Conservation (phyloP, 371 early-diverging fungal genomes). For the Phascolomyces articulosus region DNA sequence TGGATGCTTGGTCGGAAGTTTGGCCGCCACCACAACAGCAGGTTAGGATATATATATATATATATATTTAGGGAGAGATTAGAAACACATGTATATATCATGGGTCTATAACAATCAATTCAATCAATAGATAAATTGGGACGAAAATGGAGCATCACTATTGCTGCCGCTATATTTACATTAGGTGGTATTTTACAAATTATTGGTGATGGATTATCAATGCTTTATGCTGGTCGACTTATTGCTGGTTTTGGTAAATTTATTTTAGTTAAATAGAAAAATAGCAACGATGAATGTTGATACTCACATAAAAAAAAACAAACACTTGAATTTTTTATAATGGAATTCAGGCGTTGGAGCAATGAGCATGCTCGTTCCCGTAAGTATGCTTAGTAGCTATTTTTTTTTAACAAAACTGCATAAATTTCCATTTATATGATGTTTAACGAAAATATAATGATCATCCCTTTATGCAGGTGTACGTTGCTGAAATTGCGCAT, state of each 20-base stretch:
- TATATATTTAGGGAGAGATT: background rate
- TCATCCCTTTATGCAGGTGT: conserved; percentile 16
- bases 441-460: no score
- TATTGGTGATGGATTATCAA: conserved; percentile 20
- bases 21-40: conserved; percentile 30
- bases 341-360: conserved; percentile 29
- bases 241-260: conserved; percentile 35
- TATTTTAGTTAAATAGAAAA: background rate
- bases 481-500: conserved; percentile 41
- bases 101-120: background rate
- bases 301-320: background rate
- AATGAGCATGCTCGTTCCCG: conserved; percentile 33
- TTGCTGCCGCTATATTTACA: conserved; percentile 19
- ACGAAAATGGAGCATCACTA: conserved; percentile 26
- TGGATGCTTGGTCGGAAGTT: conserved; percentile 35
- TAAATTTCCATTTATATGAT: background rate
- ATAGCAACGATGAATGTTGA: no score
- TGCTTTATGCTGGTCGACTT: conserved; percentile 31
- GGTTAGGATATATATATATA: conserved; percentile 11
- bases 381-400: conserved; percentile 8
- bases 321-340: no score
- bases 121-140: conserved; percentile 25
- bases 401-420: background rate
- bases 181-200: conserved; percentile 35
- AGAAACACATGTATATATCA: no score